phyloP scores from a whole-genome alignment of 225 moss, liverwort and hornwort genomes.

The Sphagnum contortum region DNA sequence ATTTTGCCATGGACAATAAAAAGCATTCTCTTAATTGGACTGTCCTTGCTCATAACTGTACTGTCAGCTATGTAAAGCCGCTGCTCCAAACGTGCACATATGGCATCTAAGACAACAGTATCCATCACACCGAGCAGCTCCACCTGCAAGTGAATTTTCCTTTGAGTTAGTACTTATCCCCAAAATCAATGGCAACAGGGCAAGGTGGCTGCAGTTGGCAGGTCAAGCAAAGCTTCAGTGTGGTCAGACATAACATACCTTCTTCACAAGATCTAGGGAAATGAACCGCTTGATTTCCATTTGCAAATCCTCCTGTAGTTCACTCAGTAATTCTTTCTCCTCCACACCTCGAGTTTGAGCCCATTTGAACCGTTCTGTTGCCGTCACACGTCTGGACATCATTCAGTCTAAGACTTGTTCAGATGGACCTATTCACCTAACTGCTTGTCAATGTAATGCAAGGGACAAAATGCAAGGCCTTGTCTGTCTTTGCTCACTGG shows the following conservation, averaged over 20 bases:
- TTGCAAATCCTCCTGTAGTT: slow-evolving; percentile 67
- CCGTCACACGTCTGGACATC: slow-evolving; percentile 52
- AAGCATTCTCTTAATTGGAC: slow-evolving; percentile 66
- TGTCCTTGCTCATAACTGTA: slow-evolving; percentile 44
- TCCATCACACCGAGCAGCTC: slow-evolving; percentile 54
- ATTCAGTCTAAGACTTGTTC: neutral
- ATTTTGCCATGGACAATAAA: slow-evolving; percentile 67
- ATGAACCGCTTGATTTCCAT: slow-evolving; percentile 59
- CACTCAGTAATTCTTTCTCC: slow-evolving; percentile 45
- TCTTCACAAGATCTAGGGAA: slow-evolving; percentile 55
- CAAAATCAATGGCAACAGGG: no score
- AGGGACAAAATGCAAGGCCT: no score
- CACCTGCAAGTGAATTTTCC: slow-evolving; percentile 30
- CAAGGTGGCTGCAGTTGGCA: no score
- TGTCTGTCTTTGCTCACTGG: neutral
- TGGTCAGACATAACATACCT: slow-evolving; percentile 26
- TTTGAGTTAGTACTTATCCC: neutral
- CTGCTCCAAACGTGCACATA: slow-evolving; percentile 63
- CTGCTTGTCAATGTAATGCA: neutral
- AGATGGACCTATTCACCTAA: neutral
- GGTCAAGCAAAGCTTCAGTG: neutral
- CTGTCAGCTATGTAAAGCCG: slow-evolving; percentile 49
- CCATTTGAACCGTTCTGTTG: slow-evolving; percentile 68
- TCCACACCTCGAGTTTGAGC: slow-evolving; percentile 60
- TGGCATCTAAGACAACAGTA: slow-evolving; percentile 46